These are phyloP conservation scores for Pythium utonaiense DNA, from an alignment of 352 stramenopile species.

Conservation along the genomic window DNA sequence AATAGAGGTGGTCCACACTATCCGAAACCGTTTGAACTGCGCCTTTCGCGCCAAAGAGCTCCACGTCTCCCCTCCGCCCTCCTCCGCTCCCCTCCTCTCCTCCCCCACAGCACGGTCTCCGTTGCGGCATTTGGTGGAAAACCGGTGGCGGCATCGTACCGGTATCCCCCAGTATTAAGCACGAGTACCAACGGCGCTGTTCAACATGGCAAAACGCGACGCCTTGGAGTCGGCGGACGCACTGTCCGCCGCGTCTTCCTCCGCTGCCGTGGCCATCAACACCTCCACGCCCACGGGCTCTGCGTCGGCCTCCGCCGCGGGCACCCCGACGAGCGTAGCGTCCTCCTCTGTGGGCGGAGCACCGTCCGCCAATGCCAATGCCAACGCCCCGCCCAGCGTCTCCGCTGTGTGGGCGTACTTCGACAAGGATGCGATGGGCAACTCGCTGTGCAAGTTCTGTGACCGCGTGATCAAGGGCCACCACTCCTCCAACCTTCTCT, in stretches of 20 bases:
- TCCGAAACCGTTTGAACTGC: constrained; percentile 14
- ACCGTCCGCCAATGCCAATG: background rate
- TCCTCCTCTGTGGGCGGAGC: constrained; percentile 5
- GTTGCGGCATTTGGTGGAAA: constrained; percentile 8
- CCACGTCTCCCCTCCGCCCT: background rate
- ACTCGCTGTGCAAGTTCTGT: constrained; percentile 85
- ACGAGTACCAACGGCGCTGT: too few relatives aligned
- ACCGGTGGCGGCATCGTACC: constrained; percentile 26
- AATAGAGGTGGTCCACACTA: constrained; percentile 11
- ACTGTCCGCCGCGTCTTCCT: constrained; percentile 2
- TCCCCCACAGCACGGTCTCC: background rate
- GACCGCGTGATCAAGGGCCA: constrained; percentile 82
- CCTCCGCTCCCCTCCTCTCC: constrained; percentile 4
- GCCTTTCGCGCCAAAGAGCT: constrained; percentile 5
- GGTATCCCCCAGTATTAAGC: constrained; percentile 20
- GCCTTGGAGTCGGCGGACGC: constrained; percentile 18
- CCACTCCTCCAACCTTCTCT: constrained; percentile 81
- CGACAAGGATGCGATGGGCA: constrained; percentile 67
- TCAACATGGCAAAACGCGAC: constrained; percentile 28
- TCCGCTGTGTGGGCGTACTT: constrained; percentile 85
- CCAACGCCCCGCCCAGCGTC: constrained; percentile 49
- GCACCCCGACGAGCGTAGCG: constrained; percentile 7
- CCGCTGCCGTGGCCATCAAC: background rate
- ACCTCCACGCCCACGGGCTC: background rate
- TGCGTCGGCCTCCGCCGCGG: background rate